A percentile compares a stretch with the other conserved stretches of the same genome.
Conservation (phyloP, 768 basidiomycete species). For the Pholiota conissans region DNA sequence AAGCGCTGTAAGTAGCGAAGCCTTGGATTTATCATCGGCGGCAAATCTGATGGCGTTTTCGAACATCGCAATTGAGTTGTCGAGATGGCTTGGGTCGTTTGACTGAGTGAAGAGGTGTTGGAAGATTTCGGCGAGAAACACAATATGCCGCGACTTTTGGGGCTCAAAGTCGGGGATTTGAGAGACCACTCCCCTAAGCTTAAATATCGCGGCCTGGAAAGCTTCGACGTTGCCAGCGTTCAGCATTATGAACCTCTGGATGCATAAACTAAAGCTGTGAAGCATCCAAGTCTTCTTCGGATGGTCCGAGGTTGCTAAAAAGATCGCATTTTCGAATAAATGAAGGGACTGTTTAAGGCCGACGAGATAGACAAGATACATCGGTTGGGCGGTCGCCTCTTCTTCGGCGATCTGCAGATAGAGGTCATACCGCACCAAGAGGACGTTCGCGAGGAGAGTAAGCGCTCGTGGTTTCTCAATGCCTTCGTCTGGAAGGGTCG, state of each 20-base stretch:
- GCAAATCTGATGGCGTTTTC: not conserved
- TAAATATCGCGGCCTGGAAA: not conserved
- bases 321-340: constrained; percentile 1
- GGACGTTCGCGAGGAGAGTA: constrained; percentile 8
- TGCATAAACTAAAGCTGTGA: constrained; percentile 3
- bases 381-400: not conserved
- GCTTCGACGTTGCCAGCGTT: not conserved
- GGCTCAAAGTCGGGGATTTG: not conserved
- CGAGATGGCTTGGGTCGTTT: not conserved
- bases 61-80: not conserved
- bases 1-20: too few species aligned
- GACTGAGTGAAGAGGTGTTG: not conserved
- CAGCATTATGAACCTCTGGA: not conserved
- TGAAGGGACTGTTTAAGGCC: not conserved
- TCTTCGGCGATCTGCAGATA: constrained; percentile 3
- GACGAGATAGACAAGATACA: constrained; percentile 6
- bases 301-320: not conserved
- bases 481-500: not conserved
- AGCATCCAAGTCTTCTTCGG: constrained; percentile 9
- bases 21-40: not conserved
- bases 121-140: not conserved
- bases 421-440: constrained; percentile 6
- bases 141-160: not conserved
- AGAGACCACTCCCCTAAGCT: not conserved
- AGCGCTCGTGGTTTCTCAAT: not conserved